These are phyloP conservation scores for Perkinsus olseni DNA, from an alignment of 169 alveolate species.

Conservation along the genomic window DNA sequence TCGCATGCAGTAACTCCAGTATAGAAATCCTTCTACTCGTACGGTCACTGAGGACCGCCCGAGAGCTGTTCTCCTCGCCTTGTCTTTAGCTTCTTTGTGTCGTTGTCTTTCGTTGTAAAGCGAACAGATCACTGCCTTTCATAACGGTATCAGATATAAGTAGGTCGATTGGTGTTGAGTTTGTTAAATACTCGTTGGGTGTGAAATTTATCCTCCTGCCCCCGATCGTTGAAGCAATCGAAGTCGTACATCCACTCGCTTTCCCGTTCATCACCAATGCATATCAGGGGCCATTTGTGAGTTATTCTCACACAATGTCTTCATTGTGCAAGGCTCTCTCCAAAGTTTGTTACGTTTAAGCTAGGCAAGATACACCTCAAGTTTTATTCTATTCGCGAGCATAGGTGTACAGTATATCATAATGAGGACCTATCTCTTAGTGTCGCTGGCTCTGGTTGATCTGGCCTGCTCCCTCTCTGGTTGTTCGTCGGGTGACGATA, in stretches of 20 bases:
- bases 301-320: too few relatives aligned
- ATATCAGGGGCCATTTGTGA: too few relatives aligned
- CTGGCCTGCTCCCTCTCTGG: neutral
- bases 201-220: too few relatives aligned
- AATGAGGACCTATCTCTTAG: neutral
- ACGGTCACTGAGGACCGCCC: neutral
- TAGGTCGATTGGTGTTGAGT: too few relatives aligned
- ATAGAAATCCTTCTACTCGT: neutral
- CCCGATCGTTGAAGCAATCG: too few relatives aligned
- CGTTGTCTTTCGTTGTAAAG: neutral
- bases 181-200: too few relatives aligned
- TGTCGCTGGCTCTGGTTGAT: neutral
- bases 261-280: too few relatives aligned
- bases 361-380: neutral
- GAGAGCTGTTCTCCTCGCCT: too few relatives aligned
- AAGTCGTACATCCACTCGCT: too few relatives aligned
- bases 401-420: neutral
- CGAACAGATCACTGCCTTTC: neutral
- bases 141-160: neutral
- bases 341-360: neutral
- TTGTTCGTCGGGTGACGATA: neutral
- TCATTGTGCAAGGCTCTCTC: neutral
- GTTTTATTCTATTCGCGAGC: neutral
- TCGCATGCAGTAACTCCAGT: neutral
- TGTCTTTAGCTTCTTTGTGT: neutral